Evolutionary conservation across 495 filamentous ascomycete genomes (phyloP).

Genomic region (Staphylotrichum longicolle): DNA sequence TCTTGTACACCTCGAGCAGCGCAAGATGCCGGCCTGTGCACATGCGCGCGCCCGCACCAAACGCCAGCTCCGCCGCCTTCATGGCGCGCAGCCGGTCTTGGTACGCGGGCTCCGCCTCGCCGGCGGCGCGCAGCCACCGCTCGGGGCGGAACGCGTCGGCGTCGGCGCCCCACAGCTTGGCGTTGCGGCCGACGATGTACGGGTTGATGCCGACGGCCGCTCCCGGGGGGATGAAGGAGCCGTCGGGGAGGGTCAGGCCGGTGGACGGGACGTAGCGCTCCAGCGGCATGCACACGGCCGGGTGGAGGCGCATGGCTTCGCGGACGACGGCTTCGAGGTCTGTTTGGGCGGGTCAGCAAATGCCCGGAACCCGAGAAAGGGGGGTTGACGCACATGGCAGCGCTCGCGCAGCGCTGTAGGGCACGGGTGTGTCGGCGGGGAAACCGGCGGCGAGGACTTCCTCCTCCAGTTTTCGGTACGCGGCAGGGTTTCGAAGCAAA

Average conservation of each 20-base stretch:
- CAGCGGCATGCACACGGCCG: not conserved
- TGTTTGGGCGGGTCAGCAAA: not conserved
- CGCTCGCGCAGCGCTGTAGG: no score
- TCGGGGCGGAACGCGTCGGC: not conserved
- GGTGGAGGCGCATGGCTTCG: not conserved
- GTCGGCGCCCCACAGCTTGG: not conserved
- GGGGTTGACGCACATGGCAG: no score
- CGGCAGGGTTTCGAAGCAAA: not conserved
- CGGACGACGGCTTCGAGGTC: not conserved
- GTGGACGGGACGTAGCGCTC: not conserved
- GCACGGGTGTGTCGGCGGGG: no score
- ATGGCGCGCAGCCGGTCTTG: not conserved
- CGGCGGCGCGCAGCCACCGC: not conserved
- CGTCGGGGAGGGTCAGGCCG: not conserved
- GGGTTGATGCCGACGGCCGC: not conserved
- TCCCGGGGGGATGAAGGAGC: not conserved
- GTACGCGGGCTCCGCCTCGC: not conserved
- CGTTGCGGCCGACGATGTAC: not conserved
- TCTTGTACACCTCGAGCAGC: not conserved
- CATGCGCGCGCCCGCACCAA: not conserved
- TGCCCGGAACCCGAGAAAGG: not conserved
- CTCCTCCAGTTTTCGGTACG: no score
- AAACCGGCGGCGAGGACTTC: no score
- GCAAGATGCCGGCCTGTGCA: not conserved
- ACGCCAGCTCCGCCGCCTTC: not conserved